A percentile compares a stretch with the other conserved stretches of the same genome.
These are phyloP conservation scores for Quillaja saponaria DNA, from an alignment of 306 rosid species.

Conservation along the genomic window DNA sequence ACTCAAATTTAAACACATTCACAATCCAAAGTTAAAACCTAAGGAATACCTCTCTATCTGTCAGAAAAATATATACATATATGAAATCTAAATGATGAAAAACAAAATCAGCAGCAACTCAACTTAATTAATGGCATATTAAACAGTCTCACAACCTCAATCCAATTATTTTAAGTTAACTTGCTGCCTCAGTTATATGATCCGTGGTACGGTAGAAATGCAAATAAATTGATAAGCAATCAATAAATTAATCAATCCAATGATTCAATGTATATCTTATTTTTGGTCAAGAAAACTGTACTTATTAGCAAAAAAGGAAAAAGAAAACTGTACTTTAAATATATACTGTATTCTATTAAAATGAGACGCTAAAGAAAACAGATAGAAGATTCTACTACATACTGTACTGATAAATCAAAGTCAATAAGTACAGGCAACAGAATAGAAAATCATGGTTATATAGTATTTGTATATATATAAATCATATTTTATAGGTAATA, in stretches of 20 bases:
- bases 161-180: not conserved
- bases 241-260: conserved; percentile 4
- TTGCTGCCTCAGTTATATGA: conserved; percentile 21
- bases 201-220: conserved; percentile 36
- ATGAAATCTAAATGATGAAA: conserved; percentile 2
- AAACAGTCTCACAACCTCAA: not conserved
- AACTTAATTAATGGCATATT: not conserved
- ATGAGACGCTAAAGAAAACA: not conserved
- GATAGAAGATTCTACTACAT: conserved; percentile 12
- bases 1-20: too few relatives aligned
- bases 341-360: conserved; percentile 1
- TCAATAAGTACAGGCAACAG: conserved; percentile 28
- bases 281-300: not conserved
- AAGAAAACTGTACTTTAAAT: not conserved
- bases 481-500: conserved; percentile 5
- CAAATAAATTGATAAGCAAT: conserved; percentile 5
- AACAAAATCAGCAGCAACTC: not conserved
- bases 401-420: conserved; percentile 4
- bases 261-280: not conserved
- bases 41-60: too few relatives aligned
- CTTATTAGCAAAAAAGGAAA: too few relatives aligned
- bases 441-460: too few relatives aligned
- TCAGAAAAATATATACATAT: not conserved
- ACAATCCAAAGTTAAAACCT: too few relatives aligned
- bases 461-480: not conserved